Evolutionary conservation across 352 stramenopile genomes (phyloP).

Genomic region (Pythium scleroteichum): DNA sequence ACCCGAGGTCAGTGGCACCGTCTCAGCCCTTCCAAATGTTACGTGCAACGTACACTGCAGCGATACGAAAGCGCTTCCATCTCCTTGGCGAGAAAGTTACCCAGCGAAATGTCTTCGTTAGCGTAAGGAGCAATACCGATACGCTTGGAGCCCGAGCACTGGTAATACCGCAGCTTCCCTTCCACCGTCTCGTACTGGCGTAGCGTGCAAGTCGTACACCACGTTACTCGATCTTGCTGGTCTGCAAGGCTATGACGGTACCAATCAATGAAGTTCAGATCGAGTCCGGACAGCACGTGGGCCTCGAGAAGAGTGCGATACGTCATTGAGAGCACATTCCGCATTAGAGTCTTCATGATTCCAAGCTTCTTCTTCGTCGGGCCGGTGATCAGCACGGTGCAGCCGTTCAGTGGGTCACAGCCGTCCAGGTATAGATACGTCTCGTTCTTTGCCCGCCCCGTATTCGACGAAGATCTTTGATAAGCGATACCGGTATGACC

Average conservation of each 20-base stretch:
- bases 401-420: constrained; percentile 93
- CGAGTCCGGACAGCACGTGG: constrained; percentile 91
- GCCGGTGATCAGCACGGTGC: constrained; percentile 93
- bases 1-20: background rate
- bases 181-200: constrained; percentile 55
- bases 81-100: constrained; percentile 77
- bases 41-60: constrained; percentile 55
- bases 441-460: constrained; percentile 46
- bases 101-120: constrained; percentile 76
- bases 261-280: constrained; percentile 25
- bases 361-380: constrained; percentile 86
- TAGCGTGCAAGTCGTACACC: constrained; percentile 75
- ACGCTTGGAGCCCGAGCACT: constrained; percentile 71
- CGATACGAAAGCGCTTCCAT: constrained; percentile 67
- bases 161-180: constrained; percentile 56
- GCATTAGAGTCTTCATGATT: constrained; percentile 92
- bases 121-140: constrained; percentile 65
- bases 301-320: constrained; percentile 97
- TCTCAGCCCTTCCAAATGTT: background rate
- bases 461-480: constrained; percentile 17
- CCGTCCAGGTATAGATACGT: constrained; percentile 96
- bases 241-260: constrained; percentile 27
- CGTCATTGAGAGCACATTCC: constrained; percentile 89
- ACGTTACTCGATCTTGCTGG: constrained; percentile 44
- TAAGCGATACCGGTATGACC: no score